A percentile compares a stretch with the other conserved stretches of the same genome.
Conservation (phyloP, 192 early-diverging fungal genomes). For the Dimargaris xerosporica region DNA sequence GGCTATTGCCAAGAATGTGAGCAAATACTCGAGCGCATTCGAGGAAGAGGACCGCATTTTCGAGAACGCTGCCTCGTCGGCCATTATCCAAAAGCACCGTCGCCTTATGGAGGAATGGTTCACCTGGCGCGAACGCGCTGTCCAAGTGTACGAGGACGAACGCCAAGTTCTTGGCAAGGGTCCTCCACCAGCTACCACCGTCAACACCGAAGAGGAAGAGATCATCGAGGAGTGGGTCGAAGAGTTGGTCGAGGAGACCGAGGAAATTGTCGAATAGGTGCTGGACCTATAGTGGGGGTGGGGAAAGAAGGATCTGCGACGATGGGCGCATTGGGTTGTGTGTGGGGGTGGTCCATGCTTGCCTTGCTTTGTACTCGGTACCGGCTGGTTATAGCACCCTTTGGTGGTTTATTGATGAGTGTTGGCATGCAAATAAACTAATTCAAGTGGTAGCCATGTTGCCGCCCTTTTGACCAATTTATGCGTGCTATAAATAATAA, state of each 20-base stretch:
- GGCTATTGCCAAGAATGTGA: constrained; percentile 80
- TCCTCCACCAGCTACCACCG: constrained; percentile 13
- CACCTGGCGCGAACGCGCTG: constrained; percentile 55
- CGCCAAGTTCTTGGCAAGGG: constrained; percentile 33
- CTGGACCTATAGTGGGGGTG: too few species aligned
- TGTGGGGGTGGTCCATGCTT: too few species aligned
- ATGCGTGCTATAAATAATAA: too few species aligned
- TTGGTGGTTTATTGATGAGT: too few species aligned
- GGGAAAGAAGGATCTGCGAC: too few species aligned
- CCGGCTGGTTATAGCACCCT: too few species aligned
- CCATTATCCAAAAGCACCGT: constrained; percentile 59
- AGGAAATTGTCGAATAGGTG: constrained; percentile 74
- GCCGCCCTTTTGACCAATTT: too few species aligned
- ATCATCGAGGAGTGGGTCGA: constrained; percentile 75
- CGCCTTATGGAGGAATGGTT: constrained; percentile 72
- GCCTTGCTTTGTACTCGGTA: too few species aligned
- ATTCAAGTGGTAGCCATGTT: too few species aligned
- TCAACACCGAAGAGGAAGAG: constrained; percentile 32
- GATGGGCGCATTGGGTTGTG: too few species aligned
- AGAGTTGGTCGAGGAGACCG: constrained; percentile 67
- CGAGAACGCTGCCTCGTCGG: constrained; percentile 48
- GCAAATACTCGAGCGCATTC: constrained; percentile 72
- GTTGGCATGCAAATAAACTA: too few species aligned
- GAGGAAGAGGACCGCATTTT: constrained; percentile 78
- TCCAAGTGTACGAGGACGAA: constrained; percentile 40